phyloP scores from a whole-genome alignment of 345 rosid genomes.

The Raphanus sativus region DNA sequence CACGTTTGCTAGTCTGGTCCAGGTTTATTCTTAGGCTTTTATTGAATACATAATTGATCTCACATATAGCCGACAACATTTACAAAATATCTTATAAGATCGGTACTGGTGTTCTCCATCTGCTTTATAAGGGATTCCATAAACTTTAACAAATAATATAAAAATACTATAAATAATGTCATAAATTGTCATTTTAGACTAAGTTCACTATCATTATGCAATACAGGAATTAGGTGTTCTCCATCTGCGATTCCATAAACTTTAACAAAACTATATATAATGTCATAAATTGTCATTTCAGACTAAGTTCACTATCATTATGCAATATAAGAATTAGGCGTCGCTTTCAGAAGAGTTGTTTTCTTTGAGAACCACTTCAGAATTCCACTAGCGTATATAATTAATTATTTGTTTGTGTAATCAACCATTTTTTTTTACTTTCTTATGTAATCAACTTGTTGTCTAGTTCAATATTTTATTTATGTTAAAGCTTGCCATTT shows the following conservation, averaged over 20 bases:
- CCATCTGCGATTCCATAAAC: neutral
- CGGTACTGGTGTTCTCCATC: neutral
- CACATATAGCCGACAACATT: neutral
- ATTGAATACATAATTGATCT: neutral
- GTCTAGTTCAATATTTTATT: neutral
- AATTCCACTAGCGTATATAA: slow-evolving; percentile 16
- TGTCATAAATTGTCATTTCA: slow-evolving; percentile 1
- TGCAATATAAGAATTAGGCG: neutral
- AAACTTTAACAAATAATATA: neutral
- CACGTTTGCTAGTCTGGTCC: neutral
- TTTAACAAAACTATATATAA: neutral
- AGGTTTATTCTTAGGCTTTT: neutral
- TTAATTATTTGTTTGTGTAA: slow-evolving; percentile 5
- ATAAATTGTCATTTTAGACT: slow-evolving; percentile 2
- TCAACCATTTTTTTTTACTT: neutral
- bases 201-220: slow-evolving; percentile 1
- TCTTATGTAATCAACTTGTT: neutral
- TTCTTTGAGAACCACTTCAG: slow-evolving; percentile 30
- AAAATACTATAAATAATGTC: neutral
- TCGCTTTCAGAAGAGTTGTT: slow-evolving; percentile 15
- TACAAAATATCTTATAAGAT: neutral
- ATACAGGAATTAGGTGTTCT: neutral
- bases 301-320: neutral
- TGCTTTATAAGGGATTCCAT: neutral
- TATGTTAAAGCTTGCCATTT: neutral